phyloP scores from a whole-genome alignment of 805 yeast species.

The Cyberlindnera euphorbiiphila region DNA sequence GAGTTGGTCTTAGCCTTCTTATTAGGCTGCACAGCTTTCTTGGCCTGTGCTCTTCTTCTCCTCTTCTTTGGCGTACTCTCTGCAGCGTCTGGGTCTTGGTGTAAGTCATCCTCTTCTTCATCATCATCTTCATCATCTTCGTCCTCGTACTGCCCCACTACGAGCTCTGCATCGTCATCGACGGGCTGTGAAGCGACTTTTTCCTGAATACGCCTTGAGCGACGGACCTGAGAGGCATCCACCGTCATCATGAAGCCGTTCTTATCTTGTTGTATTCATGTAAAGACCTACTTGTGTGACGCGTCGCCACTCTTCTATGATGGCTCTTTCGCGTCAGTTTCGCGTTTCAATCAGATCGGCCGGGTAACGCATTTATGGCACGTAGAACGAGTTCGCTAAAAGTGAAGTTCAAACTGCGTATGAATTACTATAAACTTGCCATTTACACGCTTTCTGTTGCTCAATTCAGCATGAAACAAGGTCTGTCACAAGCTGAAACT shows the following conservation, averaged over 20 bases:
- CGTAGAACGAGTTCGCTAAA: too few species aligned
- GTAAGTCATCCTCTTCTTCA: constrained; percentile 13
- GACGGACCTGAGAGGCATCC: constrained; percentile 15
- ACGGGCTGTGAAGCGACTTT: constrained; percentile 19
- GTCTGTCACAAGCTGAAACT: too few species aligned
- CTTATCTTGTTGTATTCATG: background rate
- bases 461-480: too few species aligned
- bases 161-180: constrained; percentile 22
- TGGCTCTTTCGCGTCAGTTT: too few species aligned
- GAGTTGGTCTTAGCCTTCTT: constrained; percentile 11
- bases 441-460: too few species aligned
- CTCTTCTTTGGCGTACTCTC: constrained; percentile 15
- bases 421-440: too few species aligned
- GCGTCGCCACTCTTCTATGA: constrained; percentile 2
- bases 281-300: background rate
- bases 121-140: constrained; percentile 21
- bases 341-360: too few species aligned
- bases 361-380: too few species aligned
- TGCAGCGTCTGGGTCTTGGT: constrained; percentile 16
- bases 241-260: constrained; percentile 11
- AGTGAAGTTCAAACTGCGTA: too few species aligned
- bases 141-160: constrained; percentile 21
- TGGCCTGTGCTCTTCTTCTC: constrained; percentile 17
- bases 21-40: background rate
- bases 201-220: constrained; percentile 24